These are phyloP conservation scores for Mrakia gelida DNA, from an alignment of 768 basidiomycete species.

Conservation along the genomic window DNA sequence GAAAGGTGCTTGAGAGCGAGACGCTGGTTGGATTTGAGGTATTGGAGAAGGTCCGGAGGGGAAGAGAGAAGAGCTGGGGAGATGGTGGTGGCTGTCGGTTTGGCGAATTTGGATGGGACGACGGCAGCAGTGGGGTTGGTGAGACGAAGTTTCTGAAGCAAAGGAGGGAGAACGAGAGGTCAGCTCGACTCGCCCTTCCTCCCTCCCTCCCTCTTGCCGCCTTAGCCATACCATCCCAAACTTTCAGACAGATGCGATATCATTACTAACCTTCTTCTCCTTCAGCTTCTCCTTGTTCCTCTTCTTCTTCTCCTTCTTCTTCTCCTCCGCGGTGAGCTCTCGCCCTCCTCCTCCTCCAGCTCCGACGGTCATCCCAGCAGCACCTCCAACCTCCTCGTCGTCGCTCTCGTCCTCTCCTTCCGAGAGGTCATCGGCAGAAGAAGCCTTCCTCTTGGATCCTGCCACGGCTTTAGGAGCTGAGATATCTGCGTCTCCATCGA, in stretches of 20 bases:
- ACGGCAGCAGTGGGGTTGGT: neutral
- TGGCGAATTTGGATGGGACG: neutral
- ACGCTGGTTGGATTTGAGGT: constrained; percentile 23
- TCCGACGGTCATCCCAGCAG: neutral
- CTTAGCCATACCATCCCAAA: neutral
- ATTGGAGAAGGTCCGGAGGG: neutral
- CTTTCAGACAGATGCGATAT: neutral
- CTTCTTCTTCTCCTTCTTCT: constrained; percentile 33
- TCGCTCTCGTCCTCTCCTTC: constrained; percentile 19
- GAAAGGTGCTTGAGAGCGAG: constrained; percentile 22
- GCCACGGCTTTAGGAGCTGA: constrained; percentile 6
- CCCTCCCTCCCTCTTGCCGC: neutral
- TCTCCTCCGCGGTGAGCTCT: constrained; percentile 30
- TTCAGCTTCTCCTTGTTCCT: constrained; percentile 34
- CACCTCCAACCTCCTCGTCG: constrained; percentile 8
- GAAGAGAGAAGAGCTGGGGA: constrained; percentile 12
- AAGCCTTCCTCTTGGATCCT: constrained; percentile 25
- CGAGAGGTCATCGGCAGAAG: neutral
- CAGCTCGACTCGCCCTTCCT: neutral
- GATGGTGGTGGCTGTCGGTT: neutral
- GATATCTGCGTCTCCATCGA: constrained; percentile 14
- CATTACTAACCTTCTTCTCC: constrained; percentile 31
- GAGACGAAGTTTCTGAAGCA: constrained; percentile 19
- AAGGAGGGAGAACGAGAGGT: constrained; percentile 1
- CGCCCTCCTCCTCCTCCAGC: neutral